A percentile compares a stretch with the other conserved stretches of the same genome.
phyloP scores from a whole-genome alignment of 2,329 filamentous ascomycete genomes.

The Diaporthe sp. region DNA sequence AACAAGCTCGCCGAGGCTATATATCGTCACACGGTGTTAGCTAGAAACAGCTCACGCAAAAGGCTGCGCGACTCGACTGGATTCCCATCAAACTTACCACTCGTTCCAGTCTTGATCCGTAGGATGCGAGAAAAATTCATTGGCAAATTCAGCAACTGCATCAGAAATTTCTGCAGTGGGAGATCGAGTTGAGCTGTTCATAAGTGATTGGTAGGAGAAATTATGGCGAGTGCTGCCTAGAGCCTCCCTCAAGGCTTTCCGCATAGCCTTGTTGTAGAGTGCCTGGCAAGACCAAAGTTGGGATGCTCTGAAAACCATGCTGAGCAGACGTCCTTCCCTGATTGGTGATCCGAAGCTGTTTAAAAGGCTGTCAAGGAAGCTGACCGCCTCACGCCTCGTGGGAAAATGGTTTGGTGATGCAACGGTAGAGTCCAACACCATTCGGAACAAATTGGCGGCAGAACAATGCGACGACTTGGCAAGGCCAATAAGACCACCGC shows the following conservation, averaged over 20 bases:
- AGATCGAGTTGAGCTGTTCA: neutral
- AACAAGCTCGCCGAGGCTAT: conserved; percentile 14
- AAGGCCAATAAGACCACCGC: neutral
- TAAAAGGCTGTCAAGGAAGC: neutral
- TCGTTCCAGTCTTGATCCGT: conserved; percentile 8
- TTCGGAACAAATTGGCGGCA: neutral
- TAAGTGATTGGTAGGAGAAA: neutral
- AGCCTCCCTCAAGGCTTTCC: neutral
- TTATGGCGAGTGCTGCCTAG: neutral
- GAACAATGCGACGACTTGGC: neutral
- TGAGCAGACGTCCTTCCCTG: neutral
- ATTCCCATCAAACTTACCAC: neutral
- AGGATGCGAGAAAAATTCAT: neutral
- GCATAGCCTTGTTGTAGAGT: conserved; percentile 9
- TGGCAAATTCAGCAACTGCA: neutral
- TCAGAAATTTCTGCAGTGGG: neutral
- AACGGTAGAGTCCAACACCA: neutral
- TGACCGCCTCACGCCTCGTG: neutral
- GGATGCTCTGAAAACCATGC: neutral
- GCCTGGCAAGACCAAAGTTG: neutral
- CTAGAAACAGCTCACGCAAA: neutral
- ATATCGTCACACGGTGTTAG: neutral
- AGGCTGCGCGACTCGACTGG: neutral
- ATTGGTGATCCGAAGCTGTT: neutral
- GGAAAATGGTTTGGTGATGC: neutral